Percentiles rank a stretch among this genome's conserved stretches.
Evolutionary conservation across 2,329 filamentous ascomycete genomes (phyloP).

Genomic region (Neofusicoccum sp.): DNA sequence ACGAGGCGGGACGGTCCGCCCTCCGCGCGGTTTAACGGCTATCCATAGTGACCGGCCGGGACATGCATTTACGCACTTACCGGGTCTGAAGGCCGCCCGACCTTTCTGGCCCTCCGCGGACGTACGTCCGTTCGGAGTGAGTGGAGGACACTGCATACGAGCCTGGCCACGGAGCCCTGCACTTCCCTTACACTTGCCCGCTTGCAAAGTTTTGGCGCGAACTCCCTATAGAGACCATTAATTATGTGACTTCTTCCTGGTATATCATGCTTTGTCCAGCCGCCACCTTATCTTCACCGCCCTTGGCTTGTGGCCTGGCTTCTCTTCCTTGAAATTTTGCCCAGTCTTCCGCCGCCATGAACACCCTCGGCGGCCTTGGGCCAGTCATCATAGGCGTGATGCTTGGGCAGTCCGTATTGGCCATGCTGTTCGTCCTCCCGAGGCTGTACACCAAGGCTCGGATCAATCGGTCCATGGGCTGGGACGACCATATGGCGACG

Average conservation of each 20-base stretch:
- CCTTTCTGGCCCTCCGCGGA: neutral
- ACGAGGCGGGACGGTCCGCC: neutral
- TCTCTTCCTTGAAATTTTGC: neutral
- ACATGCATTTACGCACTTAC: too few species aligned
- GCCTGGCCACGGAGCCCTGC: neutral
- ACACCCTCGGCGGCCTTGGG: constrained; percentile 5
- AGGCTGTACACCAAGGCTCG: constrained; percentile 31
- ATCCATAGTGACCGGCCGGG: neutral
- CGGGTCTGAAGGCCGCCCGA: too few species aligned
- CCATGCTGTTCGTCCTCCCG: constrained; percentile 26
- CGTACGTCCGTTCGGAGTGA: neutral
- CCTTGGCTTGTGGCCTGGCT: neutral
- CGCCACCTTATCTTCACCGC: neutral
- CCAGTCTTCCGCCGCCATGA: neutral
- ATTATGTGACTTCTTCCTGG: neutral
- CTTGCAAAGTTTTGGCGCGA: neutral
- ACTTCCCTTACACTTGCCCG: too few species aligned
- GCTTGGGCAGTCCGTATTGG: constrained; percentile 30
- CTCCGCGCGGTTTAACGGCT: neutral
- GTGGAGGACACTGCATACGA: neutral
- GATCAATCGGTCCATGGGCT: constrained; percentile 29
- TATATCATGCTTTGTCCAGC: neutral
- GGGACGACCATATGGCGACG: constrained; percentile 31
- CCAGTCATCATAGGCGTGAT: constrained; percentile 23
- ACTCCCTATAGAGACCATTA: neutral